These are phyloP conservation scores for Sporothrix inflata DNA, from an alignment of 2,329 filamentous ascomycete species.

Conservation along the genomic window DNA sequence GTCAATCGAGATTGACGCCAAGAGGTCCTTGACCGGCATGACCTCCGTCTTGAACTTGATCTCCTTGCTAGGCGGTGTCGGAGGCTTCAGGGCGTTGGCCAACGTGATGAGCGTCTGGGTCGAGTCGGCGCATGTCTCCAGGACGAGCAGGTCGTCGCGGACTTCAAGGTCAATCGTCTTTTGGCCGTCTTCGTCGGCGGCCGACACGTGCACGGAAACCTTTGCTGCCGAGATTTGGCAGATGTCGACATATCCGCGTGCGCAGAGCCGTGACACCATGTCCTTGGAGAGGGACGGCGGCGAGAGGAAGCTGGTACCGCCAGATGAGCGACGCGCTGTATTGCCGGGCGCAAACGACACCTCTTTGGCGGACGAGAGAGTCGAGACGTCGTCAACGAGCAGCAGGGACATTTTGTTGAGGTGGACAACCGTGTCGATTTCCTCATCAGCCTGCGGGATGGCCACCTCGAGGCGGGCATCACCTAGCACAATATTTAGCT, in stretches of 20 bases:
- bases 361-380: slow-evolving; percentile 43
- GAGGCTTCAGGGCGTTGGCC: slow-evolving; percentile 78
- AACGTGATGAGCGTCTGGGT: slow-evolving; percentile 87
- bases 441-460: slow-evolving; percentile 63
- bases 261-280: slow-evolving; percentile 61
- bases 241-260: slow-evolving; percentile 80
- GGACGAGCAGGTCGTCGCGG: slow-evolving; percentile 80
- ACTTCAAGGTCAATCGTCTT: slow-evolving; percentile 79
- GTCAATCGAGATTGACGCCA: slow-evolving; percentile 88
- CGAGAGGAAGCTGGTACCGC: slow-evolving; percentile 33
- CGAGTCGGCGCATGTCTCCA: slow-evolving; percentile 96
- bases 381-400: slow-evolving; percentile 73
- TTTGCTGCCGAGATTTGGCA: slow-evolving; percentile 85
- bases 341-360: slow-evolving; percentile 45
- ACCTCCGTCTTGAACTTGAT: slow-evolving; percentile 86
- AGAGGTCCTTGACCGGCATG: slow-evolving; percentile 82
- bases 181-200: slow-evolving; percentile 55
- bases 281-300: slow-evolving; percentile 46
- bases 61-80: slow-evolving; percentile 78
- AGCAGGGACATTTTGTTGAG: slow-evolving; percentile 82
- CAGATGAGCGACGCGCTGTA: slow-evolving; percentile 25
- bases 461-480: slow-evolving; percentile 73
- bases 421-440: slow-evolving; percentile 66
- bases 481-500: slow-evolving; percentile 76
- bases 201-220: slow-evolving; percentile 63